These are phyloP conservation scores for Auricularia sp. DNA, from an alignment of 768 basidiomycete genomes.

Conservation along the genomic window DNA sequence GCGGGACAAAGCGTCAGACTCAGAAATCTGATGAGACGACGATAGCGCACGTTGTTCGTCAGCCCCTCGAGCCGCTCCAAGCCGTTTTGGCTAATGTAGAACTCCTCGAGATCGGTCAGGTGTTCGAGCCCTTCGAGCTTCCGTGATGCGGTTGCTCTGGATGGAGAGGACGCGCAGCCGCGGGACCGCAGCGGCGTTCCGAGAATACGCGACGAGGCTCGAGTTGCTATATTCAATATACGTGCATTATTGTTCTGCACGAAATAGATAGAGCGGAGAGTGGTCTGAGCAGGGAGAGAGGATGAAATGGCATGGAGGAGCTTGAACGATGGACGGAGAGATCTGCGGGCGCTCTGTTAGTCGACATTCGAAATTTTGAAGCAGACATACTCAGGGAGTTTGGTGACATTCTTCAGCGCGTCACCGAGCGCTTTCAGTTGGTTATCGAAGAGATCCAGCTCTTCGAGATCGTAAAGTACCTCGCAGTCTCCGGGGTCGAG, in stretches of 20 bases:
- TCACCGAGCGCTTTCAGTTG: slow-evolving; percentile 66
- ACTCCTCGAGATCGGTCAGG: slow-evolving; percentile 67
- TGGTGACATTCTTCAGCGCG: slow-evolving; percentile 47
- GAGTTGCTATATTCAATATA: slow-evolving; percentile 50
- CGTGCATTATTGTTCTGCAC: slow-evolving; percentile 91
- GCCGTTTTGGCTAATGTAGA: slow-evolving; percentile 94
- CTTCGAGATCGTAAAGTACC: slow-evolving; percentile 60
- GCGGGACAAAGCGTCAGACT: slow-evolving; percentile 19
- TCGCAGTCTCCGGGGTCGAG: slow-evolving; percentile 67
- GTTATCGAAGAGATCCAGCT: slow-evolving; percentile 95
- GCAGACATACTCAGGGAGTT: slow-evolving; percentile 23
- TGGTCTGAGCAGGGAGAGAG: slow-evolving; percentile 43
- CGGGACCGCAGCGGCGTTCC: slow-evolving; percentile 51
- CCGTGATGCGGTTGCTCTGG: slow-evolving; percentile 85
- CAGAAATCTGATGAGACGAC: neutral
- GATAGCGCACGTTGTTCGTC: slow-evolving; percentile 46
- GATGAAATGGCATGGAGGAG: slow-evolving; percentile 65
- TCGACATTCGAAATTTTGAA: neutral
- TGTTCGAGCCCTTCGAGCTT: slow-evolving; percentile 73
- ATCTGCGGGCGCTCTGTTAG: neutral
- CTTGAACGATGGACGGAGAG: slow-evolving; percentile 91
- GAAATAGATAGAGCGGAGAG: slow-evolving; percentile 76
- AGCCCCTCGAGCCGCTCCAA: slow-evolving; percentile 75
- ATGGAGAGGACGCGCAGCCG: slow-evolving; percentile 79
- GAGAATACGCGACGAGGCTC: slow-evolving; percentile 37